A percentile compares a stretch with the other conserved stretches of the same genome.
Evolutionary conservation across 1,284 basidiomycete genomes (phyloP).

Genomic region (Ceratobasidium sp.): DNA sequence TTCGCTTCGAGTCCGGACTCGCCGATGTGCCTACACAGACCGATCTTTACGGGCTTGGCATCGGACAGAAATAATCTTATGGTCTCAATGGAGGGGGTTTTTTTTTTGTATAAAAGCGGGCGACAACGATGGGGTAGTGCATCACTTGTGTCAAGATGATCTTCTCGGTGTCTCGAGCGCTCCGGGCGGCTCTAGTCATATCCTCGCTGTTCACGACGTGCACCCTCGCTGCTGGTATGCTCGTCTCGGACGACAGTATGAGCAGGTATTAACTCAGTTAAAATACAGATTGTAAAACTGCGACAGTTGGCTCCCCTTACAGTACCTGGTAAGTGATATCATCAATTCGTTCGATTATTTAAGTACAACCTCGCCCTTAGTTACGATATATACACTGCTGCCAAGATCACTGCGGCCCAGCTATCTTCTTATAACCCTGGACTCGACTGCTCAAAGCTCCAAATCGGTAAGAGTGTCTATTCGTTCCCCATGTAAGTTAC

Average conservation of each 20-base stretch:
- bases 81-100: background rate
- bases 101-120: background rate
- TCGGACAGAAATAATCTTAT: background rate
- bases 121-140: background rate
- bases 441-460: slow-evolving; percentile 18
- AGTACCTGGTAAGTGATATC: slow-evolving; percentile 12
- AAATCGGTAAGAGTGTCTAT: slow-evolving; percentile 4
- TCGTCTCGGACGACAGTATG: background rate
- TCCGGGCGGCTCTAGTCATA: slow-evolving; percentile 11
- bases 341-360: background rate
- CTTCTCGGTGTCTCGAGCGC: background rate
- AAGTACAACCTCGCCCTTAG: background rate
- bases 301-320: slow-evolving; percentile 31
- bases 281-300: slow-evolving; percentile 24
- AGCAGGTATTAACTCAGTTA: background rate
- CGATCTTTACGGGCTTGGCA: background rate
- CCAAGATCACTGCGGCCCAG: slow-evolving; percentile 23
- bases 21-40: background rate
- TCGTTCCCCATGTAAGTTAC: no score
- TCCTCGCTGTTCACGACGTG: slow-evolving; percentile 9
- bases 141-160: background rate
- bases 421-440: slow-evolving; percentile 31
- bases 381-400: slow-evolving; percentile 36
- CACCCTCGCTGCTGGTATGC: slow-evolving; percentile 21
- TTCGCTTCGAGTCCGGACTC: slow-evolving; percentile 9